Evolutionary conservation across 192 early-diverging fungal species (phyloP), one percentile per base, ranked within the genome.

Genomic region (Rhizophlyctis rosea): DNA sequence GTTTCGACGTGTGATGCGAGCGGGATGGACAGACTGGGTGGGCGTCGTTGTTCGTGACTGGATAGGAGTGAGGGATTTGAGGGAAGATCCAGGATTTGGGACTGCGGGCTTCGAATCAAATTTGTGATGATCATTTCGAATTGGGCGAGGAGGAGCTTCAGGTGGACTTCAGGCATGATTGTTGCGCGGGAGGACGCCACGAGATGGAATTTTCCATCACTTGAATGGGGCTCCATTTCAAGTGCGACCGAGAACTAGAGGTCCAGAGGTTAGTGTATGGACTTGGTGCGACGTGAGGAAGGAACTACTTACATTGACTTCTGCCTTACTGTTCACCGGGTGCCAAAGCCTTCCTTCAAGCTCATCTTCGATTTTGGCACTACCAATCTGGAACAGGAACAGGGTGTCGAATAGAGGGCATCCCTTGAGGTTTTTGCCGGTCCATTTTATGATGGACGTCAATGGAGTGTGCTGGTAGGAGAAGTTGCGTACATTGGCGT

Each of bases 361-460:
- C 21, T 16, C 1, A 14, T 60, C 36, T 14, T n/a, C 47, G 2
- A 1, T 48, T 18, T 61, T 5, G 0, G 18, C 47, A 24, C 31
- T 18, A 16, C 47, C 47, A 9, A 24, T 63, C 32, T 65, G 63
- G 23, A 28, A 55, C n/a, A 63, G 3, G 29, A 63, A 63, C 51
- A 63, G 21, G 1, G 61, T 63, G 34, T 63, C 51, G 35, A 63
- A 63, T 0, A 63, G 23, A 49, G 39, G n/a, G 23, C 44, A 54
- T 54, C 54, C 11, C 9, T 60, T 47, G 13, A 32, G 23, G 16
- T 13, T 16, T 4, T 34, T 7, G 18, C n/a, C 63, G 1, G 21
- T 11, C 50, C 14, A n/a, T 33, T 33, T 54, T 7, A 55, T 49
- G 3, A 63, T 54, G 23, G 25, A 11, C 0, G 50, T 51, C 50